phyloP scores from a whole-genome alignment of 1,284 basidiomycete species.

The Ceratobasidium sp. region DNA sequence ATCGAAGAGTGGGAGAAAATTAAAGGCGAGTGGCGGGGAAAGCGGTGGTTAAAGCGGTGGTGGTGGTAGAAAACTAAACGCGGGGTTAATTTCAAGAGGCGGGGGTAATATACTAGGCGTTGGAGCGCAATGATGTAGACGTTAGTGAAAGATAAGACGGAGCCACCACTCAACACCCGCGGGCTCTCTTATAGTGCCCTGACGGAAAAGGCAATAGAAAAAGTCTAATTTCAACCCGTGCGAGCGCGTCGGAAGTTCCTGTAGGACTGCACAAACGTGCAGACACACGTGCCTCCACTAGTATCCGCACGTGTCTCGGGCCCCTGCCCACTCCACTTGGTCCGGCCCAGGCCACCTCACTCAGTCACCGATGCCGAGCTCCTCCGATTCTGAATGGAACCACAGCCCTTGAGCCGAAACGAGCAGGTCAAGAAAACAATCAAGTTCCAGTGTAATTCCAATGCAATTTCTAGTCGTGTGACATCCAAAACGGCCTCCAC shows the following conservation, averaged over 20 bases:
- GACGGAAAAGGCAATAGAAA: slow-evolving; percentile 4
- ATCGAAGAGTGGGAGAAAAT: too few species aligned
- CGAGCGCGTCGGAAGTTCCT: background rate
- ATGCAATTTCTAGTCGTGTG: slow-evolving; percentile 43
- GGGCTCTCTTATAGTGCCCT: background rate
- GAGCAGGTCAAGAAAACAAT: slow-evolving; percentile 17
- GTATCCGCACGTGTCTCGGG: too few species aligned
- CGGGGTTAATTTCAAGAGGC: slow-evolving; percentile 57
- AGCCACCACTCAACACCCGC: slow-evolving; percentile 6
- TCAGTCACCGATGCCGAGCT: too few species aligned
- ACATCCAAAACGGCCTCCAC: slow-evolving; percentile 34
- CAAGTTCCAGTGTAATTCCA: too few species aligned
- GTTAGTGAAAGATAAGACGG: background rate
- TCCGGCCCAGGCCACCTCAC: too few species aligned
- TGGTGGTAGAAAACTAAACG: background rate
- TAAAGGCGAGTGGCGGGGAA: background rate
- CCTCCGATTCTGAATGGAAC: too few species aligned
- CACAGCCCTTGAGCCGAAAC: background rate
- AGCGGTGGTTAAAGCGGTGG: background rate
- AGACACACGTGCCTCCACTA: too few species aligned
- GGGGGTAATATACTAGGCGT: slow-evolving; percentile 22
- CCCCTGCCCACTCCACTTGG: too few species aligned
- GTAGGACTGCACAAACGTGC: too few species aligned
- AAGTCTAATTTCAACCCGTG: slow-evolving; percentile 7
- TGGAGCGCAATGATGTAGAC: background rate